A percentile compares a stretch with the other conserved stretches of the same genome.
These are phyloP conservation scores for Teratosphaeria nubilosa DNA, from an alignment of 2,329 filamentous ascomycete genomes.

Conservation along the genomic window DNA sequence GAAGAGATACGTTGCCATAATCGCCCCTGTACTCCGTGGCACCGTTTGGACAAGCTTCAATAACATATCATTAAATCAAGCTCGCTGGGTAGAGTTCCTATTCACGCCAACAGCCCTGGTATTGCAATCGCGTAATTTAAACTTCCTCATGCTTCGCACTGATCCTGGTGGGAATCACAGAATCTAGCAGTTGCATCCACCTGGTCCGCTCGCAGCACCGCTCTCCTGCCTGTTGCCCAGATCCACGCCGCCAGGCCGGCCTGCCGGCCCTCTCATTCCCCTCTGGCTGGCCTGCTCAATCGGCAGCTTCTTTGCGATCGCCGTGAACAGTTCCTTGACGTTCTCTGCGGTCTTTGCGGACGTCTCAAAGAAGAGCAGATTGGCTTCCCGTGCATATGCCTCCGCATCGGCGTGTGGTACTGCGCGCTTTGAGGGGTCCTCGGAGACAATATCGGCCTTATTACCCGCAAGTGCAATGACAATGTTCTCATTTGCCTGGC, in stretches of 20 bases:
- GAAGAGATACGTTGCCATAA: neutral
- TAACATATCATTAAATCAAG: neutral
- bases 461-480: slow-evolving; percentile 97
- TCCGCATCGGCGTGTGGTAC: slow-evolving; percentile 83
- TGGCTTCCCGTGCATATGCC: slow-evolving; percentile 87
- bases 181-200: slow-evolving; percentile 52
- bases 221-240: slow-evolving; percentile 52
- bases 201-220: slow-evolving; percentile 48
- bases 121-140: neutral
- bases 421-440: slow-evolving; percentile 90
- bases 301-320: slow-evolving; percentile 94
- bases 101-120: neutral
- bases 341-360: slow-evolving; percentile 97
- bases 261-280: slow-evolving; percentile 55
- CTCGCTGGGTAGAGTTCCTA: neutral
- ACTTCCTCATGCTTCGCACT: neutral
- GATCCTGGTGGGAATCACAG: neutral
- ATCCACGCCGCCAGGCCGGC: slow-evolving; percentile 55
- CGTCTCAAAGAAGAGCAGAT: slow-evolving; percentile 95
- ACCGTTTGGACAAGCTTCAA: neutral
- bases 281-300: slow-evolving; percentile 92
- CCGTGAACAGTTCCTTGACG: slow-evolving; percentile 88
- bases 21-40: neutral
- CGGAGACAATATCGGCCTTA: slow-evolving; percentile 91
- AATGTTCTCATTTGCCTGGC: slow-evolving; percentile 99